These are phyloP conservation scores for Gracilaria vermiculophylla DNA, from an alignment of 23 red algal species.

Conservation along the genomic window DNA sequence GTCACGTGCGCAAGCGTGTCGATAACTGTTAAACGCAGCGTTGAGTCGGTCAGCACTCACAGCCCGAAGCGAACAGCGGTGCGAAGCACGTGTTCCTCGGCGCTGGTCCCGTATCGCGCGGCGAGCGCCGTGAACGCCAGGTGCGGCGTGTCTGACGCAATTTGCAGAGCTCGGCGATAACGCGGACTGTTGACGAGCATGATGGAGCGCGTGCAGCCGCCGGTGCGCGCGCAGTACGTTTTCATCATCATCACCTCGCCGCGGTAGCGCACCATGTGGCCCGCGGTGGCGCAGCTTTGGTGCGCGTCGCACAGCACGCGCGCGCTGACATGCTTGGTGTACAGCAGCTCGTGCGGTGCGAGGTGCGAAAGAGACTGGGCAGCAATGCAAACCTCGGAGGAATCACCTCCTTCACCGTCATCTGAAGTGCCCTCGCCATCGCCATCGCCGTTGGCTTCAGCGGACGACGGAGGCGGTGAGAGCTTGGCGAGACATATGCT, in stretches of 20 bases:
- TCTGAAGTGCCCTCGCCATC: neutral
- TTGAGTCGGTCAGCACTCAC: too few species aligned
- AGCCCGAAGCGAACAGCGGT: neutral
- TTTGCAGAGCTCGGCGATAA: neutral
- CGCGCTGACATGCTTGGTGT: neutral
- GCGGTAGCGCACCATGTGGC: conserved; percentile 10
- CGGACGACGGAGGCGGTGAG: neutral
- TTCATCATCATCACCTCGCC: conserved; percentile 47
- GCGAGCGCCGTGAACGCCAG: conserved; percentile 7
- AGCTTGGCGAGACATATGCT: neutral
- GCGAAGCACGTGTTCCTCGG: conserved; percentile 6
- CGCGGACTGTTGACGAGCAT: conserved; percentile 29
- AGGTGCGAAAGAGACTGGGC: conserved; percentile 1
- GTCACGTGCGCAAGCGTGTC: too few species aligned
- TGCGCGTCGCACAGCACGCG: conserved; percentile 3
- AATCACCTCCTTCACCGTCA: neutral
- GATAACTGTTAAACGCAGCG: too few species aligned
- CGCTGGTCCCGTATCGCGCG: conserved; percentile 3
- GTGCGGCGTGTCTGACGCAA: neutral
- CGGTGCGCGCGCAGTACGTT: neutral
- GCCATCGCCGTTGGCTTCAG: neutral
- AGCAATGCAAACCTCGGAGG: conserved; percentile 21
- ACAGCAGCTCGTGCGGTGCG: neutral
- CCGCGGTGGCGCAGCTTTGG: conserved; percentile 26
- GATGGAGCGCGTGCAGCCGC: neutral